Conservation (phyloP, 257 asterid genomes). For the Penstemon davidsonii region DNA sequence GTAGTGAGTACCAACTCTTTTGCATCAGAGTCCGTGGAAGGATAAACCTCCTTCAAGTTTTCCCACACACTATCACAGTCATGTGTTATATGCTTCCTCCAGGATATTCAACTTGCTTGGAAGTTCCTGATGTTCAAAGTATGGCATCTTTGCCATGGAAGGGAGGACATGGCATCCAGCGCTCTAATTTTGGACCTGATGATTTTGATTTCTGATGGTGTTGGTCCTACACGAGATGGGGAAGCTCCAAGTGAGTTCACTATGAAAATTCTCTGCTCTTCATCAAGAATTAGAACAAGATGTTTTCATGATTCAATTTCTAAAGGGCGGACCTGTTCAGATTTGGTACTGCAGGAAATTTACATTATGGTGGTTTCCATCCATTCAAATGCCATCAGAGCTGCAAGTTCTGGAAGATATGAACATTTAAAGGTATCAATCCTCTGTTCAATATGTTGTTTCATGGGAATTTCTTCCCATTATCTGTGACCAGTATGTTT, state of each 20-base stretch:
- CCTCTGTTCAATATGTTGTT: constrained; percentile 19
- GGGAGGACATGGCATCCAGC: constrained; percentile 50
- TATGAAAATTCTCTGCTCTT: constrained; percentile 67
- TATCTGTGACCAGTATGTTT: background rate
- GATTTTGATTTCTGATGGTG: constrained; percentile 59
- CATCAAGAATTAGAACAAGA: constrained; percentile 72
- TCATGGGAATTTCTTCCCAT: constrained; percentile 1
- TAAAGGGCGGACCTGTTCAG: constrained; percentile 51
- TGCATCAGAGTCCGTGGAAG: constrained; percentile 75
- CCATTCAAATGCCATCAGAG: constrained; percentile 36
- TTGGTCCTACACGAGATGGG: constrained; percentile 43
- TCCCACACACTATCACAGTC: constrained; percentile 41
- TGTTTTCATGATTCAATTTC: constrained; percentile 58
- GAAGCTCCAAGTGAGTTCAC: constrained; percentile 62
- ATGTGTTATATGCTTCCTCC: constrained; percentile 49
- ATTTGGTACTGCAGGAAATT: constrained; percentile 44
- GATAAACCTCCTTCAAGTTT: constrained; percentile 59
- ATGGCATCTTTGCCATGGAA: constrained; percentile 40
- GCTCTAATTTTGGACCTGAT: constrained; percentile 42
- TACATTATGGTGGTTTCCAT: constrained; percentile 39
- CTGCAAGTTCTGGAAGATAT: constrained; percentile 58
- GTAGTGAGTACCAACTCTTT: constrained; percentile 48
- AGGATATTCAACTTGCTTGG: constrained; percentile 51
- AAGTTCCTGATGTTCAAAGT: constrained; percentile 40
- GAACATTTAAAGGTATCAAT: constrained; percentile 48